Evolutionary conservation across 2,329 filamentous ascomycete species (phyloP).

Genomic region (Eutypella sp.): DNA sequence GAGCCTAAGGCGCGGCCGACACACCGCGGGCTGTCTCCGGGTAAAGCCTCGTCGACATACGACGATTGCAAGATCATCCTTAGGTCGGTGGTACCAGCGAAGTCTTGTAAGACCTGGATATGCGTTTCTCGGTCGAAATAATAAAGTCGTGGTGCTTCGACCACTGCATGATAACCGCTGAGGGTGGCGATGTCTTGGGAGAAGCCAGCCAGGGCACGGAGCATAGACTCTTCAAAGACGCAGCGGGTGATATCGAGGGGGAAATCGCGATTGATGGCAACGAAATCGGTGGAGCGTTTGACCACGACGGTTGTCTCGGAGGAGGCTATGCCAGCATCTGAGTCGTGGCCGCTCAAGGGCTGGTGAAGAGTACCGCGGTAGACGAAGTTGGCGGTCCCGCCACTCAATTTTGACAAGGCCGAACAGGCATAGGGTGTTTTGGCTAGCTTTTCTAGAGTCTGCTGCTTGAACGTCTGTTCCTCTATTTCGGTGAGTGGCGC

Average conservation of each 20-base stretch:
- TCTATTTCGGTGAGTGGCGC: too few species aligned
- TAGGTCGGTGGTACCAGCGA: slow-evolving; percentile 27
- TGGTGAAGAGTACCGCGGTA: slow-evolving; percentile 31
- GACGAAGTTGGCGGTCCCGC: slow-evolving; percentile 37
- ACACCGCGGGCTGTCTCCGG: slow-evolving; percentile 5
- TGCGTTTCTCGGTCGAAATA: slow-evolving; percentile 26
- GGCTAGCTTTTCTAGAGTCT: too few species aligned
- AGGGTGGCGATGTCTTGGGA: slow-evolving; percentile 5
- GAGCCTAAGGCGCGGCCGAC: slow-evolving; percentile 24
- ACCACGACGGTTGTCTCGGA: slow-evolving; percentile 25
- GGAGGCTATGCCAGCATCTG: neutral
- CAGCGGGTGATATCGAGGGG: slow-evolving; percentile 30
- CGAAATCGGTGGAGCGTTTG: slow-evolving; percentile 31
- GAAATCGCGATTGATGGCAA: slow-evolving; percentile 30
- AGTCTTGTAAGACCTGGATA: slow-evolving; percentile 33
- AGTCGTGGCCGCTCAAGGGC: slow-evolving; percentile 16
- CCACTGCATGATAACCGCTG: neutral
- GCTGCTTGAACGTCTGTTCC: too few species aligned
- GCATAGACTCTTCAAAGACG: slow-evolving; percentile 30
- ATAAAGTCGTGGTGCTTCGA: slow-evolving; percentile 29
- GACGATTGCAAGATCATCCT: slow-evolving; percentile 26
- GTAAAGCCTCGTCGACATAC: slow-evolving; percentile 7
- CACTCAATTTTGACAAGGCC: slow-evolving; percentile 27
- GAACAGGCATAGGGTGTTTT: slow-evolving; percentile 30
- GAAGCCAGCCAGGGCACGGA: slow-evolving; percentile 20